phyloP scores from a whole-genome alignment of 2,329 filamentous ascomycete species.

The Aspergillus quadricinctus region DNA sequence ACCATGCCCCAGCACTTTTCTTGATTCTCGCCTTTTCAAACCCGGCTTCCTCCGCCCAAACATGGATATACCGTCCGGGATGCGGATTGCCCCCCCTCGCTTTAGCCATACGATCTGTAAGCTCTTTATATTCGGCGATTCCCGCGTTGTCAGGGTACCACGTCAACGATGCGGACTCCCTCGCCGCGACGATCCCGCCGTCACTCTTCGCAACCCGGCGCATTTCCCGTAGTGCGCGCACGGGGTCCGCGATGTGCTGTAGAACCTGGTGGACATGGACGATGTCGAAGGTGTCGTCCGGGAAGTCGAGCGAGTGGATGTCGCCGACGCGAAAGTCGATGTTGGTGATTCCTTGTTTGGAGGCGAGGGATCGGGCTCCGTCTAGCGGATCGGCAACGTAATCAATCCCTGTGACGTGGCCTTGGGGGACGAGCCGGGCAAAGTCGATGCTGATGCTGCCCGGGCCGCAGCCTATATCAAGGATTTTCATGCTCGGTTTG shows the following conservation, averaged over 20 bases:
- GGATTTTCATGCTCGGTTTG: constrained; percentile 31
- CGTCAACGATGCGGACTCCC: constrained; percentile 36
- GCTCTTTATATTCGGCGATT: constrained; percentile 20
- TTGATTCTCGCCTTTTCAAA: constrained; percentile 22
- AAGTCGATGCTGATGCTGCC: constrained; percentile 43
- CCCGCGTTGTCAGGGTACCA: constrained; percentile 31
- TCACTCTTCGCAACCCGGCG: constrained; percentile 49
- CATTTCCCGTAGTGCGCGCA: constrained; percentile 52
- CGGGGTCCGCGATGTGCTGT: constrained; percentile 51
- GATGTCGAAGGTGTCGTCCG: constrained; percentile 52
- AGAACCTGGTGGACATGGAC: constrained; percentile 59
- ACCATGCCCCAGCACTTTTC: constrained; percentile 33
- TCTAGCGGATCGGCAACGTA: constrained; percentile 28
- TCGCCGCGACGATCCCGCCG: constrained; percentile 52
- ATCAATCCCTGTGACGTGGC: constrained; percentile 38
- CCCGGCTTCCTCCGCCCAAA: constrained; percentile 34
- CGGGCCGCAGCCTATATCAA: constrained; percentile 46
- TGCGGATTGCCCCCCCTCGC: constrained; percentile 27
- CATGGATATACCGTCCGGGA: constrained; percentile 27
- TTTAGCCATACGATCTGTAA: constrained; percentile 17
- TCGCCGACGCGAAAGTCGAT: constrained; percentile 34
- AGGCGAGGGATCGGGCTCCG: constrained; percentile 29
- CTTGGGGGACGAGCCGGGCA: constrained; percentile 33
- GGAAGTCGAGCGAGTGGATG: constrained; percentile 39
- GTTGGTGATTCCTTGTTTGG: constrained; percentile 27